Evolutionary conservation across 1,284 basidiomycete genomes (phyloP), one percentile per base, ranked within the genome.

Genomic region (Ustilago vetiveriae): DNA sequence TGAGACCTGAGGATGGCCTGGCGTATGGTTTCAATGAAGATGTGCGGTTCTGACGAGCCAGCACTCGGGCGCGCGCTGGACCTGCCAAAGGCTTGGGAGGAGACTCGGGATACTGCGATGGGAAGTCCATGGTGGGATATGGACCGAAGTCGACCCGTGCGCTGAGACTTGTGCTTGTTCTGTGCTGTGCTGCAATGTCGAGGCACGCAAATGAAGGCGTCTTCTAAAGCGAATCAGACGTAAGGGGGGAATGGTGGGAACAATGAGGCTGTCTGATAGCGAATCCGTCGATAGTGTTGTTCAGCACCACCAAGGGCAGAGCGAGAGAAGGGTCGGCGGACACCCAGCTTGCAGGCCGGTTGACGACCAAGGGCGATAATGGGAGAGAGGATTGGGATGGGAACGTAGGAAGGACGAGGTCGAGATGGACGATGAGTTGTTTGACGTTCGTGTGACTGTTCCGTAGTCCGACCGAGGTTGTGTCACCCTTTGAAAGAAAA

Each of bases 1-100:
- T 21, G 14, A 62, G 30, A 17, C 29, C 42, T 7, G 54, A 59
- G 13, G 56, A 38, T 13, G 51, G 45, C 33, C 74, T 44, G n/a
- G 42, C 36, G 54, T 75, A 75, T 4, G 74, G 74, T 46, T 73
- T 75, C 10, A 45, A 37, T 4, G 66, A 54, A 2, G 70, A 71
- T 9, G 48, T 53, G 45, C 74, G 59, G 39, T 44, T 52, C 45
- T 73, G 66, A 29, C 68, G 50, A 14, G 71, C 66, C 35, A 60
- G 24, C 14, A 71, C 59, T 36, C 71, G 45, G 2, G 65, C 50
- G 14, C 71, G 55, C 16, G 67, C 58, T 22, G 71, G 53, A 21
- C 71, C 71, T 24, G 62, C 58, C 27, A 70, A 29, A 2, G 67
- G 59, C 32, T 53, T 62, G 50, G 64, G 62, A 37, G 71, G 71